Conservation (phyloP, 768 basidiomycete genomes). For the Arthromyces matolae region DNA sequence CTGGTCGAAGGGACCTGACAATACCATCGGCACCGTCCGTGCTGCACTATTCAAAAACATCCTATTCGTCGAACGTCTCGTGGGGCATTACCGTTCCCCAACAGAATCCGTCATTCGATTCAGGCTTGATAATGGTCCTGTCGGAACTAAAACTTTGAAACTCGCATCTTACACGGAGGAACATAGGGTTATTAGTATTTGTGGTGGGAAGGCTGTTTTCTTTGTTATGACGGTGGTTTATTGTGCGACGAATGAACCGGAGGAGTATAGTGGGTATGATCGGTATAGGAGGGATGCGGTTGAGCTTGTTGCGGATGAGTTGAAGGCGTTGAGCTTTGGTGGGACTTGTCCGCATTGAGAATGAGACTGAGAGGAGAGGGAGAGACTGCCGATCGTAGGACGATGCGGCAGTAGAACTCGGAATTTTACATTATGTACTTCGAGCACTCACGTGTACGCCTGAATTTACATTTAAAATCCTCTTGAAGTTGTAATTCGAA, state of each 20-base stretch:
- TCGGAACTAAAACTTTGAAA: too few relatives aligned
- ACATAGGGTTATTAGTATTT: too few relatives aligned
- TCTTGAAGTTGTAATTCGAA: too few relatives aligned
- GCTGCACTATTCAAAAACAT: not conserved
- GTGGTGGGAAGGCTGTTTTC: not conserved
- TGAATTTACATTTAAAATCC: too few relatives aligned
- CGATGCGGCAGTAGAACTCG: too few relatives aligned
- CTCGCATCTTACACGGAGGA: not conserved
- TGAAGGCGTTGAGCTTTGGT: conserved; percentile 2
- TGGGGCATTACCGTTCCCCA: not conserved
- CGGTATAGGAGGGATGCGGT: not conserved
- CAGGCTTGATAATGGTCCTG: not conserved
- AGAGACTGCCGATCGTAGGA: too few relatives aligned
- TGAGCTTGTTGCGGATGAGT: conserved; percentile 1
- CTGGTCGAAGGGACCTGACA: conserved; percentile 10
- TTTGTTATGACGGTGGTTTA: conserved; percentile 1
- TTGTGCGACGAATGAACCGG: not conserved
- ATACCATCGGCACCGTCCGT: conserved; percentile 7
- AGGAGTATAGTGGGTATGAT: conserved; percentile 1
- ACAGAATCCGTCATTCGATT: conserved; percentile 1
- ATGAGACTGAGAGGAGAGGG: too few relatives aligned
- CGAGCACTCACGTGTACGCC: too few relatives aligned
- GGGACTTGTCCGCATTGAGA: too few relatives aligned
- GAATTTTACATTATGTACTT: too few relatives aligned
- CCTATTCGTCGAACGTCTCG: conserved; percentile 5